Evolutionary conservation across 2,329 filamentous ascomycete genomes (phyloP), one percentile per base, ranked within the genome.

Genomic region (Aphanocladium album): DNA sequence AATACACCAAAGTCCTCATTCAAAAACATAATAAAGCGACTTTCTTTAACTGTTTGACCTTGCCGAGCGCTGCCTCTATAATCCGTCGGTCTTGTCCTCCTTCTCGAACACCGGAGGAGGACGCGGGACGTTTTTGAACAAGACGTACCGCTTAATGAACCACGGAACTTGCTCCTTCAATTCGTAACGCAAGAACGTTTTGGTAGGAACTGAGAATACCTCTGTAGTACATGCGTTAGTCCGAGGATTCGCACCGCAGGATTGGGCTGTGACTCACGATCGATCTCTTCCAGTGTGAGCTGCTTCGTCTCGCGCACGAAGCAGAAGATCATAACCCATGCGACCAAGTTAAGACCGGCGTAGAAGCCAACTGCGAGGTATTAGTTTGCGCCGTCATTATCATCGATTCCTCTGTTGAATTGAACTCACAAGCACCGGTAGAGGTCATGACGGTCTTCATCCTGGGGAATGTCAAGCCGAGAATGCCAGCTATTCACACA

Each of bases 391-490:
- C 6, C 17, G 1, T n/a, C 25, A 1, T 11, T 5, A 8, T 6
- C 12, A 41, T 2, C 0, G 17, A 6, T 46, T 37, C 30, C 5
- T 30, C 9, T 30, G 30, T 30, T 5, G 5, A 5, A n/a, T 21
- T 59, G 14, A 5, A 65, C 68, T 65, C 62, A 69, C 65, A 72
- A 17, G 70, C 69, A 53, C 70, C 71, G 0, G 70, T 68, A 2
- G 70, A 63, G 0, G 68, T 70, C 70, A 73, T 70, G 58, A 70
- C 70, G 11, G 65, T 67, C 57, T 66, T 63, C 71, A 73, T 72
- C 14, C 69, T 64, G 0, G 83, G 83, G 65, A 85, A 83, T 0
- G 83, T 86, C 47, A 88, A 77, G 16, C 79, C 77, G 33, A 84
- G 73, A 0, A 87, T 77, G 1, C 79, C 76, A 0, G 80, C 81